Conservation (phyloP, 805 yeast species). For the Starmerella lactis-condensi region DNA sequence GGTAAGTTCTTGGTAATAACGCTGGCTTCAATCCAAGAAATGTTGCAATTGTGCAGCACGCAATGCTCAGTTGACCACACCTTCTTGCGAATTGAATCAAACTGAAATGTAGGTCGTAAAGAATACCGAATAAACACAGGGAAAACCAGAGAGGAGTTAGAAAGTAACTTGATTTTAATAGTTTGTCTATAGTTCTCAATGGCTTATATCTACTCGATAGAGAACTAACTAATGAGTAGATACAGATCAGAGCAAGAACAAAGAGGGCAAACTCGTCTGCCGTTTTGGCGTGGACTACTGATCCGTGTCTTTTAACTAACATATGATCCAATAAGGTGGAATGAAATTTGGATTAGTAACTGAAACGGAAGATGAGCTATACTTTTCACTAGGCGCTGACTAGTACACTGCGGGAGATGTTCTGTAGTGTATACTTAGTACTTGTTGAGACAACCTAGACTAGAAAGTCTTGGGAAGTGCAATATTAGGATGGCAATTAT, state of each 20-base stretch:
- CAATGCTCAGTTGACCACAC: constrained; percentile 58
- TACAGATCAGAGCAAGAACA: constrained; percentile 3
- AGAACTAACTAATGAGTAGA: constrained; percentile 9
- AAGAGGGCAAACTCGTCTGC: constrained; percentile 11
- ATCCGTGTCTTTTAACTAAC: constrained; percentile 14
- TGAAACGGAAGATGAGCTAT: too few relatives aligned
- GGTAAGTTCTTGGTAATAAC: constrained; percentile 59
- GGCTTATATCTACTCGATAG: constrained; percentile 3
- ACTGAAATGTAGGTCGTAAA: constrained; percentile 7
- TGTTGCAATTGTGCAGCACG: constrained; percentile 54
- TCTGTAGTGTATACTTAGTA: too few relatives aligned
- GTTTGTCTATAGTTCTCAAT: constrained; percentile 1
- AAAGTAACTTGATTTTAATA: constrained; percentile 7
- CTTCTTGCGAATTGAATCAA: constrained; percentile 43
- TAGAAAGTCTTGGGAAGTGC: too few relatives aligned
- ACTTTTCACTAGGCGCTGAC: too few relatives aligned
- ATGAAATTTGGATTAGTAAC: too few relatives aligned
- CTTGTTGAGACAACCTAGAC: too few relatives aligned
- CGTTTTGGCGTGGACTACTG: constrained; percentile 10
- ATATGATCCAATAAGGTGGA: too few relatives aligned
- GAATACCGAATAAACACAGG: constrained; percentile 6
- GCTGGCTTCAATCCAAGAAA: constrained; percentile 68
- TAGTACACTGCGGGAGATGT: too few relatives aligned
- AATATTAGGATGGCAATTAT: too few relatives aligned
- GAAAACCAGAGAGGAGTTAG: constrained; percentile 6